Conservation (phyloP, 2,329 filamentous ascomycete genomes). For the Ophiostoma triangulosporum region DNA sequence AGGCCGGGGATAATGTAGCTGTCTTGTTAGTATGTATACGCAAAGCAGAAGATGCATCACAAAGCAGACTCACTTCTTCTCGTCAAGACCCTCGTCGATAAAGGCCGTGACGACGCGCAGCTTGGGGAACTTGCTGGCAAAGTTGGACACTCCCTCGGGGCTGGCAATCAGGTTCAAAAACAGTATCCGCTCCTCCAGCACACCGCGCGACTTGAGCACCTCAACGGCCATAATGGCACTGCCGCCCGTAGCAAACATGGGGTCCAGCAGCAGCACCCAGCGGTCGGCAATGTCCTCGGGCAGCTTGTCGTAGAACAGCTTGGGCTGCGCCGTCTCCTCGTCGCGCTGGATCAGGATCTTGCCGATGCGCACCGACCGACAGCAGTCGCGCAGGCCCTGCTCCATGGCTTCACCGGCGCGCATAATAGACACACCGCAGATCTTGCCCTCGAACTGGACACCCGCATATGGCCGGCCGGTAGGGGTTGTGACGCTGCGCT, state of each 20-base stretch:
- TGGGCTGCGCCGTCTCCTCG: conserved; percentile 83
- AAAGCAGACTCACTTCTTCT: conserved; percentile 60
- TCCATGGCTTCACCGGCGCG: conserved; percentile 97
- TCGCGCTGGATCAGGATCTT: conserved; percentile 98
- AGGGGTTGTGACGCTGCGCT: conserved; percentile 80
- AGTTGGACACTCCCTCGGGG: conserved; percentile 79
- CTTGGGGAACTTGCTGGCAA: conserved; percentile 78
- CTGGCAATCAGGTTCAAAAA: conserved; percentile 98
- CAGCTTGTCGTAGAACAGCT: conserved; percentile 95
- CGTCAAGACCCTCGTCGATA: conserved; percentile 83
- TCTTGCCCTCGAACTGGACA: conserved; percentile 93
- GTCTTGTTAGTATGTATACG: conserved; percentile 14
- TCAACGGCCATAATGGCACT: conserved; percentile 96
- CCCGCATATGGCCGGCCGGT: conserved; percentile 80
- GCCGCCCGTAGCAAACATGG: conserved; percentile 98
- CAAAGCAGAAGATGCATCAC: background rate
- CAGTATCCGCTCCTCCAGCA: conserved; percentile 87
- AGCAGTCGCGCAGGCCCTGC: conserved; percentile 89
- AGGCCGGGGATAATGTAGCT: conserved; percentile 93
- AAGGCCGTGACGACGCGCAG: conserved; percentile 90
- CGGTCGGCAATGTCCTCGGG: conserved; percentile 83
- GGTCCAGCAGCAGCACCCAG: conserved; percentile 89
- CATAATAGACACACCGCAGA: conserved; percentile 98
- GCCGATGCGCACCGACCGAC: conserved; percentile 91
- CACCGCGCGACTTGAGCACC: conserved; percentile 75